Base-by-base conservation (phyloP, 345 rosid species). In the Toxicodendron radicans region DNA sequence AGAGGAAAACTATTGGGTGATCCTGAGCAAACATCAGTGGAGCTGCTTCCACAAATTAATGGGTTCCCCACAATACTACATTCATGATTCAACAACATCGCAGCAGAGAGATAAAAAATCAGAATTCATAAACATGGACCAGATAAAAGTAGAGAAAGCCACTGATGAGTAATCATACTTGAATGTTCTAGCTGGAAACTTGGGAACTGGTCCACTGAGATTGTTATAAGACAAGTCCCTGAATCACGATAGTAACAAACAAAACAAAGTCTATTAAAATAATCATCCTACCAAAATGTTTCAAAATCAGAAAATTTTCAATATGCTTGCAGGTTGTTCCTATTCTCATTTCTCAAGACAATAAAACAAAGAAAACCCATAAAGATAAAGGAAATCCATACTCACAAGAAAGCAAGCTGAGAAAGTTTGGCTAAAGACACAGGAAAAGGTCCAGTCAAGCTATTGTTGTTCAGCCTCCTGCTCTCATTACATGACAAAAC, bases 201-300 rank as follows among this genome's bases (percentile, higher is more conserved):
- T 91, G 73, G 95, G 91, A 66, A 92, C 91, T 46, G 85, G 90
- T 79, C 97, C 97, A 73, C 90, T 94, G 64, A 94, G 92, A 81
- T 94, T 94, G 89, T 94, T 94, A 65, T 83, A 94, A 75, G 97
- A 94, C 82, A 94, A 84, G 85, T 94, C 99, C 84, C 97, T 94
- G 88, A 80, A 83, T 70, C 73, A 73, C 43, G 76, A 71, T 14
- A 66, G 71, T 38, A 32, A 74, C 46, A 77, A 75, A 58, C 68
- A 60, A 20, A 46, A 57, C 45, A 35, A 38, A 38, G 27, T 20
- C 30, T 57, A 66, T 61, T 46, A 70, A 38, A 71, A 27, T 58
- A 57, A 7, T 14, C 58, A 58, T 66, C 30, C 12, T 38, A 72
- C 23, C 77, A 71, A 21, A 70, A 43, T 20, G 46, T 7, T 20